These are phyloP conservation scores for Crotalaria pallida DNA, from an alignment of 306 rosid species.

Conservation along the genomic window DNA sequence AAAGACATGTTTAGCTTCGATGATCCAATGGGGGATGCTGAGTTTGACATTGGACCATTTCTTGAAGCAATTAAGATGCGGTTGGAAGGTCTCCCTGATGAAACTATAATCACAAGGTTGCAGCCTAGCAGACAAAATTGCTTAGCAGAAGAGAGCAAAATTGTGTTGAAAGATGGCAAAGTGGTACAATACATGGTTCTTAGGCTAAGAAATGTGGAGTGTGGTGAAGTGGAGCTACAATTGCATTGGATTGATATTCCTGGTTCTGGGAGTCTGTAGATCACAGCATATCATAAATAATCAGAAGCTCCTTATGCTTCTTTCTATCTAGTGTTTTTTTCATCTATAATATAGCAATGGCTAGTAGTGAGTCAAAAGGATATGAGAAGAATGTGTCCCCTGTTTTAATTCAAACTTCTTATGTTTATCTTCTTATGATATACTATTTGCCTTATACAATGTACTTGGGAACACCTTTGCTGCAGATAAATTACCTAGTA, in stretches of 20 bases:
- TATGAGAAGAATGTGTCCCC: background rate
- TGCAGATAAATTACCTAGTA: background rate
- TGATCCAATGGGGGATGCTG: slow-evolving; percentile 90
- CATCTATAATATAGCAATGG: background rate
- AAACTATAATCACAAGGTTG: slow-evolving; percentile 45
- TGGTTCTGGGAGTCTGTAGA: slow-evolving; percentile 46
- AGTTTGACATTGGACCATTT: slow-evolving; percentile 48
- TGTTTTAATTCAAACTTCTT: background rate
- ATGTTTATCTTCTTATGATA: background rate
- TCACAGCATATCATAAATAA: background rate
- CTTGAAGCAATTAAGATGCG: slow-evolving; percentile 42
- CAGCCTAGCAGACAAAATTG: slow-evolving; percentile 56
- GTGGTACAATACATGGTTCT: slow-evolving; percentile 58
- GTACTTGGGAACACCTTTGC: background rate
- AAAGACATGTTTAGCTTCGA: slow-evolving; percentile 62
- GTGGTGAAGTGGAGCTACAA: slow-evolving; percentile 71
- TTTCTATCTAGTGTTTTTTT: background rate
- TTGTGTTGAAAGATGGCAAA: slow-evolving; percentile 47
- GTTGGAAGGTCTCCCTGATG: slow-evolving; percentile 32
- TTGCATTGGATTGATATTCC: slow-evolving; percentile 73
- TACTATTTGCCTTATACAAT: background rate
- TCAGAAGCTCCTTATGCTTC: background rate
- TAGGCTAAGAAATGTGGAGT: slow-evolving; percentile 70
- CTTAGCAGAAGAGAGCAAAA: slow-evolving; percentile 65
- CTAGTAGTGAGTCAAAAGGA: slow-evolving; percentile 1